Evolutionary conservation across 2,329 filamentous ascomycete species (phyloP).

Genomic region (Venturia effusa): DNA sequence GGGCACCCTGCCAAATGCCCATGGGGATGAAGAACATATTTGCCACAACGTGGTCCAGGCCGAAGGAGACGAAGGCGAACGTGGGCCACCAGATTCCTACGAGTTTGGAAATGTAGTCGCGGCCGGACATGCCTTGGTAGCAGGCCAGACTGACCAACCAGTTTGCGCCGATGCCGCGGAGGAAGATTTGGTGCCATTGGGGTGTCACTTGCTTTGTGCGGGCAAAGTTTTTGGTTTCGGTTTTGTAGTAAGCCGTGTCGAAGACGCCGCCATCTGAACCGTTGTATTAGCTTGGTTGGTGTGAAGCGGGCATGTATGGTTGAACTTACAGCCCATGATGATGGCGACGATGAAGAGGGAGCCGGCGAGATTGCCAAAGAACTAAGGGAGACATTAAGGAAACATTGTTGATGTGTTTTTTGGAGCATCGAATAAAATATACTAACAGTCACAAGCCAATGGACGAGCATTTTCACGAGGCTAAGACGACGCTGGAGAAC

Average conservation of each 20-base stretch:
- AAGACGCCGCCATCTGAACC: constrained; percentile 34
- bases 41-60: constrained; percentile 16
- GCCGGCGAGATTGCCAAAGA: constrained; percentile 39
- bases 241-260: constrained; percentile 17
- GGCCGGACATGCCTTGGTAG: constrained; percentile 17
- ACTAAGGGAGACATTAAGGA: constrained; percentile 26
- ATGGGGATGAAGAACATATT: constrained; percentile 22
- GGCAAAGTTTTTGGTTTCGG: constrained; percentile 16
- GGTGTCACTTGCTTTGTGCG: constrained; percentile 16
- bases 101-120: constrained; percentile 18
- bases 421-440: not conserved
- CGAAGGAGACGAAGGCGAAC: constrained; percentile 18
- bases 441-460: constrained; percentile 32
- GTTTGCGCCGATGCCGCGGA: constrained; percentile 18
- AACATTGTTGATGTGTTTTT: not conserved
- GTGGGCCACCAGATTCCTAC: constrained; percentile 21
- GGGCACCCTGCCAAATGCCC: constrained; percentile 18
- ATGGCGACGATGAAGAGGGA: constrained; percentile 38
- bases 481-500: constrained; percentile 19
- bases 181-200: constrained; percentile 16
- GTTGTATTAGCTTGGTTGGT: not conserved
- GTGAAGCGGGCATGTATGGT: constrained; percentile 13
- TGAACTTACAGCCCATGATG: constrained; percentile 35
- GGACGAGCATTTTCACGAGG: constrained; percentile 25
- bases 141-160: constrained; percentile 19